Evolutionary conservation across 371 early-diverging fungal species (phyloP).

Genomic region (Circinella umbellata): DNA sequence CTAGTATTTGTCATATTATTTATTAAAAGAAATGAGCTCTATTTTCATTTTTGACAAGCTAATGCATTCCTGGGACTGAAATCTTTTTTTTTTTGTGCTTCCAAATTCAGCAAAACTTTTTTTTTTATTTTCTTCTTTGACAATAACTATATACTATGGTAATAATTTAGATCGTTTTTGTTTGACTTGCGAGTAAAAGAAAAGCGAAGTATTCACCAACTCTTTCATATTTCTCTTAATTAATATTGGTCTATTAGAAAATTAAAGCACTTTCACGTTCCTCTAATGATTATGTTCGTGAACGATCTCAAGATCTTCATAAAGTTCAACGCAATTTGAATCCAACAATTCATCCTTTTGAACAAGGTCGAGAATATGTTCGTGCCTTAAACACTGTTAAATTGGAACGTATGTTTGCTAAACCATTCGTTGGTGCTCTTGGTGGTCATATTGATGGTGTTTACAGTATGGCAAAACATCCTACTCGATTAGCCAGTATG

Average conservation of each 20-base stretch:
- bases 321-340: conserved; percentile 93
- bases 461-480: conserved; percentile 93
- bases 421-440: conserved; percentile 95
- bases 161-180: background rate
- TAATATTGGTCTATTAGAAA: conserved; percentile 60
- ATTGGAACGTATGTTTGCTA: conserved; percentile 97
- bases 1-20: too few species aligned
- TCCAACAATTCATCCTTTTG: conserved; percentile 93
- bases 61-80: too few species aligned
- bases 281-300: conserved; percentile 80
- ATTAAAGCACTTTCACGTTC: conserved; percentile 89
- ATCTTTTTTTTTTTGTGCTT: too few species aligned
- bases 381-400: conserved; percentile 97
- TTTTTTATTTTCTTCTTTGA: background rate
- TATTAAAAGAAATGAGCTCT: too few species aligned
- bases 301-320: conserved; percentile 86
- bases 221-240: too few species aligned
- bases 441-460: conserved; percentile 97
- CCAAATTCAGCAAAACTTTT: background rate
- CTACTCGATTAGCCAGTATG: conserved; percentile 77
- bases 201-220: too few species aligned
- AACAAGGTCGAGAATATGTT: conserved; percentile 96
- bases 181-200: background rate
- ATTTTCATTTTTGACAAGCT: too few species aligned
- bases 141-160: background rate